Base-by-base conservation (phyloP, 148 eudicot genomes). In the Heliosperma pusillum region DNA sequence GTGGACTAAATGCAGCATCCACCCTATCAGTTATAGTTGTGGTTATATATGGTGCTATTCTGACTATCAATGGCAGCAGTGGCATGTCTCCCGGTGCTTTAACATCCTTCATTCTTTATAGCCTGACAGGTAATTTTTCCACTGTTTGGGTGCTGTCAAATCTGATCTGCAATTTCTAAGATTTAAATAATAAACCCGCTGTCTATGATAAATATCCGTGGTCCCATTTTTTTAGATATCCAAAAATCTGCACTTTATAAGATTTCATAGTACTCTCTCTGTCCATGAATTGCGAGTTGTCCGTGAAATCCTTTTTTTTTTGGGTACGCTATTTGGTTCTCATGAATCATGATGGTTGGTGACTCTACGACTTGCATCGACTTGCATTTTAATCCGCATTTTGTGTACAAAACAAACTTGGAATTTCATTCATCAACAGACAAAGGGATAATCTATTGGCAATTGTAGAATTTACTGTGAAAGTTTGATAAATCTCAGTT, bases 41-140 rank as follows among this genome's bases (percentile, higher is more conserved):
- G 66, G 98, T 93, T 60, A 91, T 91, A 71, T 93, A 93, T 79
- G 98, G 98, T 73, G 98, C 98, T 57, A 79, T 85, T 56, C 77
- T 93, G 62, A 88, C 98, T 47, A 93, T 93, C 74, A 78, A 76
- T 24, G 98, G 98, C 65, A 64, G 76, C 20, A 97, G 97, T 74
- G 60, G 85, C 68, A 91, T 91, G 94, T 85, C 89, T 58, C 80
- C 98, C 16, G 98, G 97, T 70, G 80, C 89, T 75, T 84, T 93
- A 24, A 93, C 97, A 44, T 93, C 98, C 17, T 93, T 93, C 82
- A 93, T 93, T 76, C 97, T 93, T 17, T 93, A 91, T 69, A 93
- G 98, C 81, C 88, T 93, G 47, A 88, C 98, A 74, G 97, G 98
- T 91, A 78, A 72, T 33, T 45, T 20, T 40, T 78, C 15, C 57